Conservation (phyloP, 768 basidiomycete species). For the Lactifluus rugatus region DNA sequence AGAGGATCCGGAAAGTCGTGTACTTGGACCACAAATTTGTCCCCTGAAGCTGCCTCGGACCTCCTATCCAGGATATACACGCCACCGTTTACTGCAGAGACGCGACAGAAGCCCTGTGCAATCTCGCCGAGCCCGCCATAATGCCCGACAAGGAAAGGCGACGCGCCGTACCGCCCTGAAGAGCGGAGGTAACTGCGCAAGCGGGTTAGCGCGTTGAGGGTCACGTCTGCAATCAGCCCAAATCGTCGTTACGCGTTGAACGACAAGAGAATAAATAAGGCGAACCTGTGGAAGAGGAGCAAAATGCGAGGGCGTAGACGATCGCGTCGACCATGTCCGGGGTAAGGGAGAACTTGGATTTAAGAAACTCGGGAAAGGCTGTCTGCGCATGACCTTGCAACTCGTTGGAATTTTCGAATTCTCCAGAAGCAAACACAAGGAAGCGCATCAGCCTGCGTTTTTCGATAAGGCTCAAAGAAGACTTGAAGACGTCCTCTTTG, state of each 20-base stretch:
- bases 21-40: constrained; percentile 38
- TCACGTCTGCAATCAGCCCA: constrained; percentile 41
- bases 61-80: constrained; percentile 62
- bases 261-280: not conserved
- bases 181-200: constrained; percentile 68
- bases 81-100: constrained; percentile 70
- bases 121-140: constrained; percentile 92
- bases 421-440: constrained; percentile 67
- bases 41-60: constrained; percentile 21
- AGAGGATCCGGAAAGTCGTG: constrained; percentile 54
- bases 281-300: constrained; percentile 48
- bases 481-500: constrained; percentile 92
- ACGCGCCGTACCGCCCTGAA: constrained; percentile 76
- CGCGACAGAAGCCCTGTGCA: constrained; percentile 82
- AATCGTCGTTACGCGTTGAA: constrained; percentile 2
- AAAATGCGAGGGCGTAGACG: constrained; percentile 72
- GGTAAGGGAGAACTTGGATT: constrained; percentile 51
- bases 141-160: constrained; percentile 86
- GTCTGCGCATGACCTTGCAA: constrained; percentile 44
- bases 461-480: constrained; percentile 66
- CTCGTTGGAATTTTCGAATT: constrained; percentile 58
- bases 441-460: constrained; percentile 92
- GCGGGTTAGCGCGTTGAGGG: constrained; percentile 56
- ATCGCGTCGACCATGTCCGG: constrained; percentile 50
- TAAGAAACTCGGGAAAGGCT: constrained; percentile 58